These are phyloP conservation scores for Gracilaria vermiculophylla DNA, from an alignment of 23 red algal species.

Conservation along the genomic window DNA sequence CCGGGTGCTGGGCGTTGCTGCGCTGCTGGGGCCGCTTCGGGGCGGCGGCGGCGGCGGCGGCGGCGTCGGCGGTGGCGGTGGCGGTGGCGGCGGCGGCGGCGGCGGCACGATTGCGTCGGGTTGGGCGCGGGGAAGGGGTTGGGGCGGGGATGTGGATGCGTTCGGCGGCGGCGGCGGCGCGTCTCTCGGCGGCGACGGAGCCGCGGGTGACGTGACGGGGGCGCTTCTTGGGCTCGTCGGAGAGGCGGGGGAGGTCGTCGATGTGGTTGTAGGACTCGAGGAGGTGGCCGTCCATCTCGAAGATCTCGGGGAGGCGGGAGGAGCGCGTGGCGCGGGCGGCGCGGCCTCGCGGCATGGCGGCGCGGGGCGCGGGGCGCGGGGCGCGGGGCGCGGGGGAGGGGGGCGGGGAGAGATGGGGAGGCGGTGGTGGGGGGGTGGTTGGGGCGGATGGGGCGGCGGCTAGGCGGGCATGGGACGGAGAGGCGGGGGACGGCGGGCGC, in stretches of 20 bases:
- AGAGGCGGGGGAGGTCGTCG: conserved; percentile 11
- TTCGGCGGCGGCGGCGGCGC: not conserved
- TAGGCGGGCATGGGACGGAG: not conserved
- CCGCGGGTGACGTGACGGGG: conserved; percentile 25
- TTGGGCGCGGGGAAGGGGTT: not conserved
- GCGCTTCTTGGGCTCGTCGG: conserved; percentile 7
- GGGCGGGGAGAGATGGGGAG: not conserved
- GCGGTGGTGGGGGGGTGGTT: not conserved
- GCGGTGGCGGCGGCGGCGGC: not conserved
- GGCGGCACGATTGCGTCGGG: not conserved
- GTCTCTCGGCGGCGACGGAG: not conserved
- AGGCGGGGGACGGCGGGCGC: not conserved
- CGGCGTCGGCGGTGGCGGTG: not conserved
- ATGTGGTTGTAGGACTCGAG: conserved; percentile 32
- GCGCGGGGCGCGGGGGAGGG: not conserved
- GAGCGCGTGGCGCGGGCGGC: not conserved
- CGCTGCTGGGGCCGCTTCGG: not conserved
- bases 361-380: not conserved
- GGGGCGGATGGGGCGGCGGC: not conserved
- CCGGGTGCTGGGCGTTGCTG: not conserved
- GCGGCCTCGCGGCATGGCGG: not conserved
- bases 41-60: not conserved
- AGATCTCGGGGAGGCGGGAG: not conserved
- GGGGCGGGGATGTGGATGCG: not conserved
- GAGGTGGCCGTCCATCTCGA: not conserved